Evolutionary conservation across 306 rosid genomes (phyloP).

Genomic region (Cucumis melo): DNA sequence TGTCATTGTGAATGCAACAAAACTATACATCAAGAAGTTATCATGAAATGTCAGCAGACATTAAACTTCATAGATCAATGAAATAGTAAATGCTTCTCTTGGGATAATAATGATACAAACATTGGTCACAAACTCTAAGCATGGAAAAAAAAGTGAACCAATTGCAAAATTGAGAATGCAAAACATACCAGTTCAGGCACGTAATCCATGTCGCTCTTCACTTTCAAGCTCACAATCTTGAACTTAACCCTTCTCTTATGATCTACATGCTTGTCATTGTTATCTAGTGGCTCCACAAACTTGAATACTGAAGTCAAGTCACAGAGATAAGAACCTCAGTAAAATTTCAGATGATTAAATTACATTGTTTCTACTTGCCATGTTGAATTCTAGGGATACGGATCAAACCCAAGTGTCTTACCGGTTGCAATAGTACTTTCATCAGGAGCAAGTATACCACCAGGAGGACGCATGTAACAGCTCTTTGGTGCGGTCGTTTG

Average conservation of each 20-base stretch:
- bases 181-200: slow-evolving; percentile 73
- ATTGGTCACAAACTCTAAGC: background rate
- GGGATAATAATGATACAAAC: background rate
- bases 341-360: background rate
- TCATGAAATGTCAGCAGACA: background rate
- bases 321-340: slow-evolving; percentile 11
- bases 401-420: slow-evolving; percentile 19
- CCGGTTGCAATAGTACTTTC: slow-evolving; percentile 75
- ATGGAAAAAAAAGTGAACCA: background rate
- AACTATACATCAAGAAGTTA: background rate
- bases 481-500: slow-evolving; percentile 97
- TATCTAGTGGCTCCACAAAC: slow-evolving; percentile 89
- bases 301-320: slow-evolving; percentile 56
- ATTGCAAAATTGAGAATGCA: background rate
- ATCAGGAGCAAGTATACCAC: slow-evolving; percentile 76
- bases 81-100: background rate
- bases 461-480: slow-evolving; percentile 91
- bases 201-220: slow-evolving; percentile 65
- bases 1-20: background rate
- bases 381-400: background rate
- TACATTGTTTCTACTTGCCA: background rate
- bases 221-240: slow-evolving; percentile 91
- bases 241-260: slow-evolving; percentile 79
- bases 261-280: slow-evolving; percentile 55
- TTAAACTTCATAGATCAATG: background rate